A percentile compares a stretch with the other conserved stretches of the same genome.
Evolutionary conservation across 2,329 filamentous ascomycete species (phyloP).

Genomic region (Paracamarosporium sp.): DNA sequence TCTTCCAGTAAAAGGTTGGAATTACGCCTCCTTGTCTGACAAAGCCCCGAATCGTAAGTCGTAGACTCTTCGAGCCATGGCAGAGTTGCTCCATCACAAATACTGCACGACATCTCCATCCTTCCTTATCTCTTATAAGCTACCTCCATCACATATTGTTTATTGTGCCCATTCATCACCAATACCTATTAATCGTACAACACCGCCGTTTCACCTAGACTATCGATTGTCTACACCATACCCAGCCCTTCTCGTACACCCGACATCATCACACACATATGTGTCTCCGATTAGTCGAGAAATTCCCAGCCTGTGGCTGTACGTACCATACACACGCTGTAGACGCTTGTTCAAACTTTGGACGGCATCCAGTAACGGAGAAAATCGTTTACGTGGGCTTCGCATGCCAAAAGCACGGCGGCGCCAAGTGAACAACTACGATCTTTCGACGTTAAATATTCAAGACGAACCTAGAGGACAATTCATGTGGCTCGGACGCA

Average conservation of each 20-base stretch:
- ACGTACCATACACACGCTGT: constrained; percentile 44
- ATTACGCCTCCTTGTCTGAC: constrained; percentile 1
- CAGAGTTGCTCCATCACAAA: not conserved
- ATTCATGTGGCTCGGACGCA: not conserved
- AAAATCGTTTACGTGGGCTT: constrained; percentile 40
- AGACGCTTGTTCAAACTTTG: constrained; percentile 42
- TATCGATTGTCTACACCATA: not conserved
- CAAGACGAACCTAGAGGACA: not conserved
- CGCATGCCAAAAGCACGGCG: constrained; percentile 29
- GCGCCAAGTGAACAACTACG: not conserved
- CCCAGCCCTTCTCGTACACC: not conserved
- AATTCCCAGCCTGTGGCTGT: constrained; percentile 46
- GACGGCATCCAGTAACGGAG: constrained; percentile 38
- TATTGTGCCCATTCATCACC: too few relatives aligned
- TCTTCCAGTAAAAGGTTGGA: not conserved
- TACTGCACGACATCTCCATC: not conserved
- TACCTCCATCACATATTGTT: not conserved
- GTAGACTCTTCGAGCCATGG: not conserved
- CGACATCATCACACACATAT: constrained; percentile 21
- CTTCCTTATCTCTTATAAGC: not conserved
- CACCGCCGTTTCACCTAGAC: not conserved
- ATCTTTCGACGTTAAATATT: not conserved
- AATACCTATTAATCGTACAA: too few relatives aligned
- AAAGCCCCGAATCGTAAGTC: not conserved
- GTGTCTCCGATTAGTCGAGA: constrained; percentile 46